Evolutionary conservation across 2,329 filamentous ascomycete species (phyloP).

Genomic region (Nigrospora osmanthi): DNA sequence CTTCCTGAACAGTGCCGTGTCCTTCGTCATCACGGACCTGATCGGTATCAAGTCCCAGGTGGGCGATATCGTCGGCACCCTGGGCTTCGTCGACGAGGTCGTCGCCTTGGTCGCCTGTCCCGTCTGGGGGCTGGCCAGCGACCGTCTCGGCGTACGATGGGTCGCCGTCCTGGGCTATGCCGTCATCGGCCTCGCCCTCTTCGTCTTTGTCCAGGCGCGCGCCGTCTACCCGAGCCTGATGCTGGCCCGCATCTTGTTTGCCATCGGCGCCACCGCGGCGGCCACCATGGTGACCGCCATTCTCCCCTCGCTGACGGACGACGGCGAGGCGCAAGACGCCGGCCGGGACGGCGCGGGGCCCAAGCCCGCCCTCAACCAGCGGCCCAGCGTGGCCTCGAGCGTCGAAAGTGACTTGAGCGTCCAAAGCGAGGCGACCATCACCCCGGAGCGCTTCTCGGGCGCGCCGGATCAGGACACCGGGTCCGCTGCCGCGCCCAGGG

Average conservation of each 20-base stretch:
- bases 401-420: constrained; percentile 68
- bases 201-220: constrained; percentile 74
- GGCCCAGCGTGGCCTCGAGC: constrained; percentile 57
- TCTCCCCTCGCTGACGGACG: constrained; percentile 62
- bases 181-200: constrained; percentile 70
- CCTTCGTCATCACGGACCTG: constrained; percentile 78
- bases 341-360: constrained; percentile 13
- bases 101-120: constrained; percentile 77
- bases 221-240: constrained; percentile 87
- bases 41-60: constrained; percentile 67
- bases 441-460: constrained; percentile 50
- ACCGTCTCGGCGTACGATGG: constrained; percentile 67
- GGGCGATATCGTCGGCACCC: constrained; percentile 73
- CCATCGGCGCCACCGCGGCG: constrained; percentile 81
- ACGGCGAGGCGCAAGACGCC: constrained; percentile 21
- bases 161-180: constrained; percentile 72
- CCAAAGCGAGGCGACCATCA: constrained; percentile 69
- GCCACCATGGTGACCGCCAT: constrained; percentile 97
- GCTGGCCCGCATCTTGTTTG: constrained; percentile 78
- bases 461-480: constrained; percentile 14
- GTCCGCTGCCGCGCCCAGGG: constrained; percentile 5
- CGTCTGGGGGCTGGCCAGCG: constrained; percentile 69
- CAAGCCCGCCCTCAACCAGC: constrained; percentile 20
- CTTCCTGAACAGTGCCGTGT: constrained; percentile 78
- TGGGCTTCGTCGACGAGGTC: constrained; percentile 79